phyloP scores from a whole-genome alignment of 2,329 filamentous ascomycete genomes.

The Incumbomyces lentus region DNA sequence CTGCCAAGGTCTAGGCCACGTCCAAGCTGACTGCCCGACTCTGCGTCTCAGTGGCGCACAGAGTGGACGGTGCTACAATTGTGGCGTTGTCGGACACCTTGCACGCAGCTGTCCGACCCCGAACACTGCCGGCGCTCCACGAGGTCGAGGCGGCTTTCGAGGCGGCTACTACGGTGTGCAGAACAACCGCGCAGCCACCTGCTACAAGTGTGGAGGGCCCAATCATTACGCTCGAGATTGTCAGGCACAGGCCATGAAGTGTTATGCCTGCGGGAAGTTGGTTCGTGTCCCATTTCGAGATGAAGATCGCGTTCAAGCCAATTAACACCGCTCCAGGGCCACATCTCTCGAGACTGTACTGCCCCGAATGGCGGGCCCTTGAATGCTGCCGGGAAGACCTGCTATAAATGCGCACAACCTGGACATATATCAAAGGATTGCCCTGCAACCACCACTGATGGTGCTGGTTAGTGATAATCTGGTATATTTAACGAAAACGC shows the following conservation, averaged over 20 bases:
- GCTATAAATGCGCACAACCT: slow-evolving; percentile 92
- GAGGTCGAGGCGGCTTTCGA: slow-evolving; percentile 52
- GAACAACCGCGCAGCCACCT: slow-evolving; percentile 47
- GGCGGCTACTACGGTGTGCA: slow-evolving; percentile 55
- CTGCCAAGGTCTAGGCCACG: slow-evolving; percentile 95
- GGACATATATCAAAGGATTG: slow-evolving; percentile 96
- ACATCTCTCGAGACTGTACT: slow-evolving; percentile 91
- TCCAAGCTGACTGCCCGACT: slow-evolving; percentile 97
- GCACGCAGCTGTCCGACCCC: slow-evolving; percentile 77
- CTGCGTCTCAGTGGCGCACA: slow-evolving; percentile 77
- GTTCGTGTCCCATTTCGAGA: slow-evolving; percentile 24
- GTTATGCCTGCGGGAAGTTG: slow-evolving; percentile 91
- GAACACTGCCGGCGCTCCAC: slow-evolving; percentile 58
- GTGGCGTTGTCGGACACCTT: slow-evolving; percentile 83
- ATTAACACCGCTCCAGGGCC: slow-evolving; percentile 41
- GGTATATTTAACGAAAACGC: background rate
- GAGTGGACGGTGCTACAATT: slow-evolving; percentile 91
- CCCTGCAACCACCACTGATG: slow-evolving; percentile 51
- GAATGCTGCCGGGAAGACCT: slow-evolving; percentile 94
- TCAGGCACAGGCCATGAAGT: slow-evolving; percentile 97
- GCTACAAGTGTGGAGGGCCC: slow-evolving; percentile 67
- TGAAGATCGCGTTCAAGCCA: background rate
- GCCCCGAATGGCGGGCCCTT: slow-evolving; percentile 91
- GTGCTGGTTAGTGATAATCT: background rate
- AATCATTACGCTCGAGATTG: slow-evolving; percentile 99